Conservation (phyloP, 768 basidiomycete genomes). For the Calocera cornea region DNA sequence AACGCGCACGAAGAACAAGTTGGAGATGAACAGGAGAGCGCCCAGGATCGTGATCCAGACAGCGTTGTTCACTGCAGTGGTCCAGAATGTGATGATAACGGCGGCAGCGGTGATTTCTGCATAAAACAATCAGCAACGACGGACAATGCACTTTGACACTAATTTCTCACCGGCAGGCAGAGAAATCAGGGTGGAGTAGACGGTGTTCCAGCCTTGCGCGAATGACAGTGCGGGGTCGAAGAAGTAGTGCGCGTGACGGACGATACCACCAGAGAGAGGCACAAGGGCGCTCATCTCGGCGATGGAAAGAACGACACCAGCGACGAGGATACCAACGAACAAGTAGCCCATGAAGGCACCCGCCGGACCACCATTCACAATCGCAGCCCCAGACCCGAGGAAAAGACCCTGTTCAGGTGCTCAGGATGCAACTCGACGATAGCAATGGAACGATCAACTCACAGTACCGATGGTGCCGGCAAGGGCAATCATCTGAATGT, state of each 20-base stretch:
- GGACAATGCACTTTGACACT: not conserved
- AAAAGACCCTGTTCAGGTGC: constrained; percentile 18
- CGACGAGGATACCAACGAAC: constrained; percentile 24
- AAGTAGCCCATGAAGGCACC: constrained; percentile 24
- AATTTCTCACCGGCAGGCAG: not conserved
- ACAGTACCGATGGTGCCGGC: not conserved
- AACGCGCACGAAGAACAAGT: constrained; percentile 35
- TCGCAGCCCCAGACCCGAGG: constrained; percentile 21
- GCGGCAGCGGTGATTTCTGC: constrained; percentile 55
- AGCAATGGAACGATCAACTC: not conserved
- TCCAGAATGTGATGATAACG: constrained; percentile 62
- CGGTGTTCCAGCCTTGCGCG: not conserved
- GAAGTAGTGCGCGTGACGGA: constrained; percentile 1
- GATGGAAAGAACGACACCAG: constrained; percentile 23
- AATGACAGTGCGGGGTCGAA: not conserved
- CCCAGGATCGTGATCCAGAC: constrained; percentile 22
- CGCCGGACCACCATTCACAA: constrained; percentile 22
- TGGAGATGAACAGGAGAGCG: constrained; percentile 27
- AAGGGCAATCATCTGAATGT: constrained; percentile 56
- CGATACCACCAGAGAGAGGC: constrained; percentile 2
- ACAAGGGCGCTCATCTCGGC: constrained; percentile 12
- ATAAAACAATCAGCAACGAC: not conserved
- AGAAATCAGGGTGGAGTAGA: not conserved
- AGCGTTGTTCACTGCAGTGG: constrained; percentile 25
- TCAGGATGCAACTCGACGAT: not conserved